Percentiles rank a stretch among this genome's conserved stretches.
Evolutionary conservation across 139 green algal genomes (phyloP).

Genomic region (Tetratostichococcus sp.): DNA sequence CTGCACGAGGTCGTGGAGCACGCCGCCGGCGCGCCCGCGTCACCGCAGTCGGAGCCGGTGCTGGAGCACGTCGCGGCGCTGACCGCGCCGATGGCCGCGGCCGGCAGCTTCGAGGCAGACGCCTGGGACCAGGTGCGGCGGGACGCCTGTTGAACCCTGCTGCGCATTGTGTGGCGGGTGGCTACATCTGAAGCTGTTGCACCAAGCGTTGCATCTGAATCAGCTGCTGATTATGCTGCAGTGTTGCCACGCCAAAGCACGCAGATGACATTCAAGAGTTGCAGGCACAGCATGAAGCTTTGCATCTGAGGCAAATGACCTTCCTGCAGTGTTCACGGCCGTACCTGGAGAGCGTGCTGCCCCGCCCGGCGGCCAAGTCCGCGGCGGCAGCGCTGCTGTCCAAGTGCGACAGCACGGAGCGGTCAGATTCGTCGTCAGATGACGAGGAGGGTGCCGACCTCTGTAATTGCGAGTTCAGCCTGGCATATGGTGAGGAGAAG

Average conservation of each 20-base stretch:
- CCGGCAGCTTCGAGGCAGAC: background rate
- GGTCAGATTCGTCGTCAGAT: conserved; percentile 23
- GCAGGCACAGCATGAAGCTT: too few relatives aligned
- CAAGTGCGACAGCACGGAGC: conserved; percentile 24
- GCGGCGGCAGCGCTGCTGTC: background rate
- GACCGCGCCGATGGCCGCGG: conserved; percentile 16
- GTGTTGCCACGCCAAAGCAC: too few relatives aligned
- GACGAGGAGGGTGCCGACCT: conserved; percentile 53
- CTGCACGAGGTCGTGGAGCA: background rate
- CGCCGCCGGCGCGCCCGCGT: background rate
- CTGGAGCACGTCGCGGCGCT: conserved; percentile 25
- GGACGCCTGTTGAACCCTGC: too few relatives aligned
- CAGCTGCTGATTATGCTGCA: too few relatives aligned
- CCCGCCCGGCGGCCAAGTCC: conserved; percentile 3
- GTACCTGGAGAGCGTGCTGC: conserved; percentile 16
- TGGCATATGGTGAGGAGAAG: conserved; percentile 48
- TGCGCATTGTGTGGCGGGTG: too few relatives aligned
- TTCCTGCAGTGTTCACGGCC: background rate
- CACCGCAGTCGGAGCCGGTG: background rate
- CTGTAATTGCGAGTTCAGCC: conserved; percentile 65
- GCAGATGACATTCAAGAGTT: too few relatives aligned
- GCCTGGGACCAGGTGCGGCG: conserved; percentile 17
- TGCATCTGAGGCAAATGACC: too few relatives aligned
- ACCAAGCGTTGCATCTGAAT: too few relatives aligned
- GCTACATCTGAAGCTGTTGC: too few relatives aligned